Evolutionary conservation across 2,329 filamentous ascomycete species (phyloP), one percentile per base, ranked within the genome.

Genomic region (Cytospora chrysosperma): DNA sequence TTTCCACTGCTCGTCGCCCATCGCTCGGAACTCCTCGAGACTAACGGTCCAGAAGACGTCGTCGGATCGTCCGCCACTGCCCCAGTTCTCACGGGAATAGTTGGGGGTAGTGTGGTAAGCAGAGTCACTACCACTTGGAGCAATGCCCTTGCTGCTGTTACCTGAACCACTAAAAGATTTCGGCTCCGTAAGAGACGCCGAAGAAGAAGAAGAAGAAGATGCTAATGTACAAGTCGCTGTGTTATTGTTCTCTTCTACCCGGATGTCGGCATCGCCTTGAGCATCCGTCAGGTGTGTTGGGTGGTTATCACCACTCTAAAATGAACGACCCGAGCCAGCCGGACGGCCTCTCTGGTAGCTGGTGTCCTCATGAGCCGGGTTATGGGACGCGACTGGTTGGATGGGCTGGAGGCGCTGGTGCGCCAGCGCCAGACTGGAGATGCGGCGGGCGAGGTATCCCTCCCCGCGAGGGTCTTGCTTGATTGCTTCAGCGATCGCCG

Each of bases 11-110:
- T 24, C 21, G 4, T 60, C 56, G 3, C 43, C 53, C 56, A 62
- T 60, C 9, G 61, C 56, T 4, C 27, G 56, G 17, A 57, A 65
- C 32, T 65, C 64, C 12, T 51, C 57, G 12, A 63, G 32, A n/a
- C 53, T 53, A 34, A 62, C 55, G 1, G 56, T 61, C 63, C 63
- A 65, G 15, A 40, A 65, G 49, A 24, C n/a, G 6, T 51, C 56
- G 8, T 52, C 26, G 3, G 15, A 26, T 21, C 26, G 4, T 17
- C 40, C 47, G 58, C 49, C 32, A 7, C 49, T 28, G 26, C 32
- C n/a, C 37, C 60, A 43, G 17, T 55, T 40, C 19, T 56, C 28
- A 19, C 30, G 49, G 6, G 63, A 62, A 37, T 65, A 65, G 28
- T 58, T 59, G 3, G 54, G 50, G 5, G 19, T 6, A 1, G 32